Percentiles rank a stretch among this genome's conserved stretches.
These are phyloP conservation scores for Saccharomyces hybrid DNA, from an alignment of 1,139 yeast species.

Conservation along the genomic window DNA sequence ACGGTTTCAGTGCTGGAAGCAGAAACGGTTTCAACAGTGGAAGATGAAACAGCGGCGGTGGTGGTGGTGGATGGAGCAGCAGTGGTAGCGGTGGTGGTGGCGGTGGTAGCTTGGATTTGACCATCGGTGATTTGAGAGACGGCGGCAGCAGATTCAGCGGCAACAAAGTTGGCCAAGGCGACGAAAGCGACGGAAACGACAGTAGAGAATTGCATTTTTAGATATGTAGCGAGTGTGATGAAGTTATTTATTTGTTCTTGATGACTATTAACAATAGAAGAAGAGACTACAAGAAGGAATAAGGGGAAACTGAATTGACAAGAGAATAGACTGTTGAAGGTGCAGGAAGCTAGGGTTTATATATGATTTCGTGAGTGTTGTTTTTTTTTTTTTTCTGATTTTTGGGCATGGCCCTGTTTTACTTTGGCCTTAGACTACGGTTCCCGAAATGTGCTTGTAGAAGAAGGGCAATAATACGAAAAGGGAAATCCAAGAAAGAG, in stretches of 20 bases:
- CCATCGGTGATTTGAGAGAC: too few species aligned
- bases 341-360: neutral
- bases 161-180: too few species aligned
- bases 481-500: neutral
- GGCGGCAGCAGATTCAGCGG: too few species aligned
- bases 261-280: neutral
- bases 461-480: neutral
- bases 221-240: constrained; percentile 10
- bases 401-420: neutral
- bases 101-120: constrained; percentile 2
- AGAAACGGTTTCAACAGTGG: neutral
- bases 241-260: neutral
- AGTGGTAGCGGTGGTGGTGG: constrained; percentile 27
- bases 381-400: neutral
- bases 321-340: neutral
- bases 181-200: too few species aligned
- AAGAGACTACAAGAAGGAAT: neutral
- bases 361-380: neutral
- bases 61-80: constrained; percentile 12
- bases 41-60: neutral
- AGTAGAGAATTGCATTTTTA: constrained; percentile 12
- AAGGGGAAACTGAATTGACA: neutral
- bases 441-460: neutral
- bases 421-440: neutral
- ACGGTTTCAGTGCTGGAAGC: neutral